Evolutionary conservation across 306 rosid species (phyloP), one percentile per base, ranked within the genome.

Genomic region (Cicer cuneatum): DNA sequence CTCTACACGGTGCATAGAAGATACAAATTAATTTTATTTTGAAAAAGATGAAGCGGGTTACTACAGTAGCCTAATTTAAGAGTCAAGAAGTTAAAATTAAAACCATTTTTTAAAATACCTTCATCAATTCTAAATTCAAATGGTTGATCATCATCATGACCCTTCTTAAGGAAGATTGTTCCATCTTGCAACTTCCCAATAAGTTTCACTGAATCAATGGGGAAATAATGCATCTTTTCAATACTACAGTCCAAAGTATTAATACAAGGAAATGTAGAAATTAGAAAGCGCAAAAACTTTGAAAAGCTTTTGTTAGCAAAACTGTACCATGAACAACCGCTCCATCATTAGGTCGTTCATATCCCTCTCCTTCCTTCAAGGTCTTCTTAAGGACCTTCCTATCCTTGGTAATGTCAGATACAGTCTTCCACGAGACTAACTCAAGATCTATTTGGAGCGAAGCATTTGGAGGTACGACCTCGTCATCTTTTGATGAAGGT

Each of bases 331-430:
- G 86, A 46, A 91, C 97, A 37, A 81, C 78, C 59, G 97, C 85
- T 66, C 97, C 97, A 21, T 91, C 98, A 70, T 90, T 94, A 35
- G 98, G 97, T 49, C 92, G 87, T 65, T 91, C 97, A 52, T 83
- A 94, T 13, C 93, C 96, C 81, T 91, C 98, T 15, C 96, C 97
- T 76, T 94, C 98, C 77, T 90, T 90, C 76, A 94, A 71, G 4
- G 89, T 86, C 84, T 91, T 94, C 83, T 94, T 94, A 10, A 91
- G 83, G 72, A 91, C 93, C 82, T 91, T 94, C 78, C 74, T 85
- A 73, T 94, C 97, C 67, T 86, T 87, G 3, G 92, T 87, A 29
- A 94, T 80, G 73, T 91, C 97, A 64, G 96, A 72, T 8, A 91
- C 95, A 2, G 83, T 78, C 85, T 86, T 94, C 96, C 96, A 90